These are phyloP conservation scores for Apiotrichum siamense DNA, from an alignment of 1,284 basidiomycete species.

Conservation along the genomic window DNA sequence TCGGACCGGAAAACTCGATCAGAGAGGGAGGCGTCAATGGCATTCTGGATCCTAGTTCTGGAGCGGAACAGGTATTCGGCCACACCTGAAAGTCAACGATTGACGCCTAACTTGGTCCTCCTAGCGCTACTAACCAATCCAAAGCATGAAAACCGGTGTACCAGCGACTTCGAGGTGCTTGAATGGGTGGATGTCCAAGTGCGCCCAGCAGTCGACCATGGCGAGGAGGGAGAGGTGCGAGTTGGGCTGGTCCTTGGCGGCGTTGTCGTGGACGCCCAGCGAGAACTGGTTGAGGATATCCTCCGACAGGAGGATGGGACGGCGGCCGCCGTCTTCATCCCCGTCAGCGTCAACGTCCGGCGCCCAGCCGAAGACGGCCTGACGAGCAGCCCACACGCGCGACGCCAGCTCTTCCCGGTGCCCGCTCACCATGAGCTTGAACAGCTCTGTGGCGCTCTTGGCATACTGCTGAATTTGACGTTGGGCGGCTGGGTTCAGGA, in stretches of 20 bases:
- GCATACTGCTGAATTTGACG: conserved; percentile 87
- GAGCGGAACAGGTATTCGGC: conserved; percentile 89
- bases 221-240: conserved; percentile 93
- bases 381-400: conserved; percentile 69
- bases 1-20: conserved; percentile 79
- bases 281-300: conserved; percentile 84
- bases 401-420: conserved; percentile 60
- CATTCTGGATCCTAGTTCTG: conserved; percentile 58
- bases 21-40: conserved; percentile 69
- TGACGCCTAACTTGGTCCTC: too few relatives aligned
- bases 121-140: conserved; percentile 61
- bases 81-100: conserved; percentile 53
- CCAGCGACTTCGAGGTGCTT: conserved; percentile 88
- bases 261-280: conserved; percentile 55
- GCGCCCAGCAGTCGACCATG: conserved; percentile 98
- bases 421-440: conserved; percentile 91
- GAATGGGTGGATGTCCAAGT: conserved; percentile 80
- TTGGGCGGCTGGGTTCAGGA: conserved; percentile 89
- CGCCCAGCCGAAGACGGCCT: conserved; percentile 68
- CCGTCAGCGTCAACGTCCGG: conserved; percentile 25
- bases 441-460: conserved; percentile 75
- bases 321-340: conserved; percentile 41
- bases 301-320: conserved; percentile 78
- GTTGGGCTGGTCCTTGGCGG: conserved; percentile 54
- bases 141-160: conserved; percentile 91